Evolutionary conservation across 2,329 filamentous ascomycete species (phyloP).

Genomic region (Elsinoe ampelina): DNA sequence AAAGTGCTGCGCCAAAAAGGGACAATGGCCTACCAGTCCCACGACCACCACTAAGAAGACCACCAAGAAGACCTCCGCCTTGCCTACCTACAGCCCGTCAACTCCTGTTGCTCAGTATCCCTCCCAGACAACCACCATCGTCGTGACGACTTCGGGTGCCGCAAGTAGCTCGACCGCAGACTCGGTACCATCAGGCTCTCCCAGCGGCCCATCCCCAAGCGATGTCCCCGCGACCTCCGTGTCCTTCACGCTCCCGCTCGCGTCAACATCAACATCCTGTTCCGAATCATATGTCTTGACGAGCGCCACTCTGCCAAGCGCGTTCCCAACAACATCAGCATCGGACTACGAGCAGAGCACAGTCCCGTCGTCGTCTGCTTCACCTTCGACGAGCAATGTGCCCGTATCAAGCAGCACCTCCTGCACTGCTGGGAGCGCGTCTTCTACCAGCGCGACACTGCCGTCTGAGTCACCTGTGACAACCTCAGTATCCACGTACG

Average conservation of each 20-base stretch:
- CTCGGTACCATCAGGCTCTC: background rate
- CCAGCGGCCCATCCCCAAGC: background rate
- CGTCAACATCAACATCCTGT: background rate
- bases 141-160: background rate
- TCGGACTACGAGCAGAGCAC: too few relatives aligned
- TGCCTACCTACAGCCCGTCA: background rate
- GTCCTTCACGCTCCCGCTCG: background rate
- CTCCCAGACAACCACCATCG: background rate
- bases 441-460: background rate
- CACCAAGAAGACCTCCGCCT: background rate
- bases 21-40: background rate
- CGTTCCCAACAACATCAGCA: background rate
- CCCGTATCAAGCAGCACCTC: background rate
- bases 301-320: background rate
- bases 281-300: background rate
- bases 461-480: background rate
- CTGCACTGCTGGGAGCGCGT: background rate
- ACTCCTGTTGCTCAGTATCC: background rate
- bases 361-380: background rate
- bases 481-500: background rate
- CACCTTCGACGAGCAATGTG: background rate
- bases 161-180: background rate
- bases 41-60: background rate
- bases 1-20: slow-evolving; percentile 7
- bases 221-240: background rate